Conservation (phyloP, 495 filamentous ascomycete genomes). For the Staphylotrichum longicolle region DNA sequence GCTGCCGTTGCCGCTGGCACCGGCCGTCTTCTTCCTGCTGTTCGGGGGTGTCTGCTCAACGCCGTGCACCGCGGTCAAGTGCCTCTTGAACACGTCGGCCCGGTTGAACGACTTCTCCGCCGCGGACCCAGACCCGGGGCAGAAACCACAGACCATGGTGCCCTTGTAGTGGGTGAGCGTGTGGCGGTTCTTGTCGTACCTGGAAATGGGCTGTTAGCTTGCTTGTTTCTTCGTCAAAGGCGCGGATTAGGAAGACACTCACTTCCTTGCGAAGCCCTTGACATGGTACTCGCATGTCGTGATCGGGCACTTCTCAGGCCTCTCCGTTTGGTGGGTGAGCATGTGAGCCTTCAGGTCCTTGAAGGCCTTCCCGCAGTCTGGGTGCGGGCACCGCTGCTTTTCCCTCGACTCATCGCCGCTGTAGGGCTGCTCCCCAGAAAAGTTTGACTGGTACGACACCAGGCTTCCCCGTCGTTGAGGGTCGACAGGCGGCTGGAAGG, state of each 20-base stretch:
- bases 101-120: slow-evolving; percentile 98
- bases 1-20: slow-evolving; percentile 36
- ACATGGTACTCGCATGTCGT: slow-evolving; percentile 90
- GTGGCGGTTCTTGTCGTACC: slow-evolving; percentile 96
- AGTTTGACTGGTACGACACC: slow-evolving; percentile 34
- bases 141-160: slow-evolving; percentile 99
- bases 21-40: slow-evolving; percentile 74
- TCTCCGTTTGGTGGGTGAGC: slow-evolving; percentile 90
- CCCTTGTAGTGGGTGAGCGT: slow-evolving; percentile 99
- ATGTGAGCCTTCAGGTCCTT: slow-evolving; percentile 95
- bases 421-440: slow-evolving; percentile 54
- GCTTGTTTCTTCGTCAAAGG: not conserved
- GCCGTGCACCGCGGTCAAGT: slow-evolving; percentile 89
- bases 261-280: slow-evolving; percentile 93
- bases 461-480: slow-evolving; percentile 36
- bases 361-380: slow-evolving; percentile 83
- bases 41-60: slow-evolving; percentile 98
- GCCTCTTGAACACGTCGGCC: slow-evolving; percentile 97
- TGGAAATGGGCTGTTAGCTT: not conserved
- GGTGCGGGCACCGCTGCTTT: slow-evolving; percentile 67
- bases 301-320: slow-evolving; percentile 97
- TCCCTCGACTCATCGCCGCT: slow-evolving; percentile 65
- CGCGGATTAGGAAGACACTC: slow-evolving; percentile 3
- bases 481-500: slow-evolving; percentile 57
- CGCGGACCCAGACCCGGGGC: slow-evolving; percentile 85